Evolutionary conservation across 352 stramenopile species (phyloP).

Genomic region (Pythium grandisporangium): DNA sequence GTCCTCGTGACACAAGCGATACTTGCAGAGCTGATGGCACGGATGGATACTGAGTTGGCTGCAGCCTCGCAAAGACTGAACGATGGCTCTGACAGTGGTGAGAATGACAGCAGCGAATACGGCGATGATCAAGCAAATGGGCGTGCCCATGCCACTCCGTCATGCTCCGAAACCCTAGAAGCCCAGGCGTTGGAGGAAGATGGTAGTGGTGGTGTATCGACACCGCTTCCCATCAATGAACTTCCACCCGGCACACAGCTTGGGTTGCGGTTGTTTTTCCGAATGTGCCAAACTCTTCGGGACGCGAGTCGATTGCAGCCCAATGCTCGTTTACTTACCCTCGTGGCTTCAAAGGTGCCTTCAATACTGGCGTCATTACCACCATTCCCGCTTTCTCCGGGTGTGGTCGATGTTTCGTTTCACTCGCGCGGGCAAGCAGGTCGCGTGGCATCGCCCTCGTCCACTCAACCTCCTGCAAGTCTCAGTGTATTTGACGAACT

Average conservation of each 20-base stretch:
- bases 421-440: no score
- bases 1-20: no score
- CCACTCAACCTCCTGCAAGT: constrained; percentile 1
- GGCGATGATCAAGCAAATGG: no score
- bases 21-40: no score
- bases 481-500: constrained; percentile 51
- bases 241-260: constrained; percentile 37
- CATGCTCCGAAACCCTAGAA: no score
- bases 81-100: no score
- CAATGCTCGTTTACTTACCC: constrained; percentile 27
- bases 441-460: no score
- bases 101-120: no score
- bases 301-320: constrained; percentile 11
- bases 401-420: constrained; percentile 19
- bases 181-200: constrained; percentile 1
- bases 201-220: neutral
- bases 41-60: no score
- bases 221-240: constrained; percentile 23
- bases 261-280: constrained; percentile 63
- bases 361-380: constrained; percentile 43
- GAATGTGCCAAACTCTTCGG: constrained; percentile 38
- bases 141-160: no score
- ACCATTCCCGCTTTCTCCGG: constrained; percentile 40
- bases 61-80: no score
- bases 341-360: constrained; percentile 45